phyloP scores from a whole-genome alignment of 2,329 filamentous ascomycete species.

The Pestalotiopsis fici region DNA sequence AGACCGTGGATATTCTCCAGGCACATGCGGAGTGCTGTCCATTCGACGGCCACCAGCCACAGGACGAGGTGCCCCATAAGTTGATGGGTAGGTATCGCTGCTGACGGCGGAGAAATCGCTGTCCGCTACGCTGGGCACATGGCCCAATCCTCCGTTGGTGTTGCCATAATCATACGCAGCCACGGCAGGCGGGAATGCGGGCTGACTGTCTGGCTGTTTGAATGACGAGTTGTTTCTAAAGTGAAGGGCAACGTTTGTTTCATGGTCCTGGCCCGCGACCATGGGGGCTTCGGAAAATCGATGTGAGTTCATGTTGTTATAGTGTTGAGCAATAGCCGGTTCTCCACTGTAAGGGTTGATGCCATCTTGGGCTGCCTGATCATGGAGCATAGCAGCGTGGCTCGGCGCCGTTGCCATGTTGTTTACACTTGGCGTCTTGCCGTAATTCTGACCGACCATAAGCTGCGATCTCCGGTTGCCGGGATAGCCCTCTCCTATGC shows the following conservation, averaged over 20 bases:
- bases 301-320: slow-evolving; percentile 6
- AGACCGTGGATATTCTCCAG: slow-evolving; percentile 12
- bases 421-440: slow-evolving; percentile 43
- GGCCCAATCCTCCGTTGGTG: not conserved
- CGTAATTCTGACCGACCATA: slow-evolving; percentile 39
- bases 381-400: slow-evolving; percentile 49
- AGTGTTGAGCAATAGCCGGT: slow-evolving; percentile 12
- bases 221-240: not conserved
- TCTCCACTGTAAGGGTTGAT: slow-evolving; percentile 51
- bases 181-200: not conserved
- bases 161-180: not conserved
- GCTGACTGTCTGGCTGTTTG: not conserved
- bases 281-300: slow-evolving; percentile 19
- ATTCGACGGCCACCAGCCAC: slow-evolving; percentile 2
- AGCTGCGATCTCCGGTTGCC: slow-evolving; percentile 18
- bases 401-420: slow-evolving; percentile 51
- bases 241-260: not conserved
- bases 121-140: not conserved
- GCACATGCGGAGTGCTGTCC: slow-evolving; percentile 15
- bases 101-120: slow-evolving; percentile 1
- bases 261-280: slow-evolving; percentile 15
- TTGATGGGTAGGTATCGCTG: not conserved
- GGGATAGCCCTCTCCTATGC: slow-evolving; percentile 34
- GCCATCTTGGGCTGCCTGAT: slow-evolving; percentile 54
- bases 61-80: slow-evolving; percentile 4